Evolutionary conservation across 2,329 filamentous ascomycete genomes (phyloP).

Genomic region (Verticillium isaacii): DNA sequence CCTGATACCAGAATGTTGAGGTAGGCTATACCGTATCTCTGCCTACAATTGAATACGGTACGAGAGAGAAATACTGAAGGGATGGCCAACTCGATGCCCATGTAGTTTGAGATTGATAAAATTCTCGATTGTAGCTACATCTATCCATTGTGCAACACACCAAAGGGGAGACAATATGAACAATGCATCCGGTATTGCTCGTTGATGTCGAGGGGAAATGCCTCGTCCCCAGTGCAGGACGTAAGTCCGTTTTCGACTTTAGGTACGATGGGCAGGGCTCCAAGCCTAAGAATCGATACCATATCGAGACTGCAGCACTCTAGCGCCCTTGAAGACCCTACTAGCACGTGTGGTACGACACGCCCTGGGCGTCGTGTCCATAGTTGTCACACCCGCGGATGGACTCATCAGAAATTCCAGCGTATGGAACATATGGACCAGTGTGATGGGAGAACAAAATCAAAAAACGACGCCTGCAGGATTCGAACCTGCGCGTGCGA

Average conservation of each 20-base stretch:
- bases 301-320: background rate
- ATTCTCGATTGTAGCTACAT: no score
- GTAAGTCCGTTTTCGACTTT: background rate
- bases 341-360: background rate
- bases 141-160: no score
- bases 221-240: background rate
- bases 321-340: background rate
- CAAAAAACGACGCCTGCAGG: background rate
- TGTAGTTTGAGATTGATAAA: no score
- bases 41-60: no score
- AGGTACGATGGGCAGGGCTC: background rate
- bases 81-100: no score
- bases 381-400: background rate
- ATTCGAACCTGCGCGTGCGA: background rate
- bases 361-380: background rate
- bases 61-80: no score
- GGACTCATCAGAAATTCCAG: conserved; percentile 1
- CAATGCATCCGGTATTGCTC: background rate
- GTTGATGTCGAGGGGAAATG: background rate
- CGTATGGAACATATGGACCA: background rate
- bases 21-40: no score
- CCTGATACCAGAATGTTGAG: no score
- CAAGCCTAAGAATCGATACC: background rate
- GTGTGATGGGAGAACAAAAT: background rate
- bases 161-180: background rate